Evolutionary conservation across 2,329 filamentous ascomycete species (phyloP).

Genomic region (Fusarium robinianum): DNA sequence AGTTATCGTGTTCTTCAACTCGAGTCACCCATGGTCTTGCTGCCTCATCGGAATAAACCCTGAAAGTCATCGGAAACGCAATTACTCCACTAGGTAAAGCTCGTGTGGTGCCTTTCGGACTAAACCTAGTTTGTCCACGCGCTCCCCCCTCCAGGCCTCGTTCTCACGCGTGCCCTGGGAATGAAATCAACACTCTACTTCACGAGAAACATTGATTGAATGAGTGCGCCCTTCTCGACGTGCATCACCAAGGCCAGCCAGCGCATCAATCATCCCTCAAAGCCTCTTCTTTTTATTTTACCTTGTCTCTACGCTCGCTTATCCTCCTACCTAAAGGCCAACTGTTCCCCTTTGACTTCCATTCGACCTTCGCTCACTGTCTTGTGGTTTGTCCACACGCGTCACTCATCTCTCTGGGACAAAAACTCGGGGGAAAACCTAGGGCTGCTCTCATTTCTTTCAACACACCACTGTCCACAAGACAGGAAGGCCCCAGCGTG

Average conservation of each 20-base stretch:
- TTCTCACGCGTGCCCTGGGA: slow-evolving; percentile 27
- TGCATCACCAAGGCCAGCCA: too few relatives aligned
- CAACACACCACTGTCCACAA: slow-evolving; percentile 13
- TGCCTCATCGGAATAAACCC: background rate
- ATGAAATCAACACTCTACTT: slow-evolving; percentile 9
- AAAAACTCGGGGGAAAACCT: too few relatives aligned
- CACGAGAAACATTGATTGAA: background rate
- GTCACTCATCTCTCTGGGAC: slow-evolving; percentile 15
- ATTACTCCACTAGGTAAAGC: slow-evolving; percentile 8
- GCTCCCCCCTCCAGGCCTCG: slow-evolving; percentile 26
- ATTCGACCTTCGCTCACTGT: too few relatives aligned
- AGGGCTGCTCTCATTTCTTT: slow-evolving; percentile 22
- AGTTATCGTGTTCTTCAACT: too few relatives aligned
- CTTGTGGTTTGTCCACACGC: slow-evolving; percentile 26
- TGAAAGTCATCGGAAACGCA: too few relatives aligned
- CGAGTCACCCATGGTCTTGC: too few relatives aligned
- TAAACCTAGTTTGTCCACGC: slow-evolving; percentile 25
- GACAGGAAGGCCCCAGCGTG: too few relatives aligned
- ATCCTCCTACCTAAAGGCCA: too few relatives aligned
- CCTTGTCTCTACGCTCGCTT: too few relatives aligned
- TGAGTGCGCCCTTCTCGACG: background rate
- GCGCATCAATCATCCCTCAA: too few relatives aligned
- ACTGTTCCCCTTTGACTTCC: too few relatives aligned
- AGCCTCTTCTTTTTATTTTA: too few relatives aligned
- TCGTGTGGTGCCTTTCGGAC: slow-evolving; percentile 9